Evolutionary conservation across 805 yeast genomes (phyloP).

Genomic region (Priceomyces melissophilus): DNA sequence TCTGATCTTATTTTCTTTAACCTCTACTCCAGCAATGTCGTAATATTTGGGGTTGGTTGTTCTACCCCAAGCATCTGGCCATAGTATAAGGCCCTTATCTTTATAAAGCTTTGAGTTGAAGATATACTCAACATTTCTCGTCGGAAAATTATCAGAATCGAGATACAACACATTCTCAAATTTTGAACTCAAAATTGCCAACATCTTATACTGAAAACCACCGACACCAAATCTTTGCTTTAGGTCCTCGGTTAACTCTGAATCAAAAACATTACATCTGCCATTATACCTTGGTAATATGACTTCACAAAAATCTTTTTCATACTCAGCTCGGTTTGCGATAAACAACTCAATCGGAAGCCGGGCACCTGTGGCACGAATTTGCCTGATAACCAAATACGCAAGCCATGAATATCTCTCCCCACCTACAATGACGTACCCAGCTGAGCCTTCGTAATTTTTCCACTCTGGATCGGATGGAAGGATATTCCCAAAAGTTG

Average conservation of each 20-base stretch:
- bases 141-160: constrained; percentile 52
- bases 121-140: constrained; percentile 41
- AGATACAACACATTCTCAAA: constrained; percentile 47
- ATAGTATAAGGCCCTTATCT: constrained; percentile 49
- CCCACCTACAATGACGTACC: constrained; percentile 53
- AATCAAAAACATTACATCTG: constrained; percentile 43
- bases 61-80: constrained; percentile 75
- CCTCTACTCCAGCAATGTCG: constrained; percentile 46
- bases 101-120: constrained; percentile 43
- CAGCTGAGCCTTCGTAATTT: constrained; percentile 27
- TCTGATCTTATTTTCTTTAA: constrained; percentile 30
- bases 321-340: constrained; percentile 43
- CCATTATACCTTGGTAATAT: constrained; percentile 44
- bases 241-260: constrained; percentile 13
- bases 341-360: constrained; percentile 52
- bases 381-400: constrained; percentile 45
- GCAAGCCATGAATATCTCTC: constrained; percentile 51
- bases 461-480: constrained; percentile 39
- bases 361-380: constrained; percentile 40
- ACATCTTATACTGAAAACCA: constrained; percentile 51
- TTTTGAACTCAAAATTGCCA: constrained; percentile 60
- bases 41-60: constrained; percentile 60
- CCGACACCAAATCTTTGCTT: constrained; percentile 23
- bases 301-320: constrained; percentile 42
- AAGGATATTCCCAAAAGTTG: constrained; percentile 34